phyloP scores from a whole-genome alignment of 2,329 filamentous ascomycete species.

The Stagonosporopsis rhizophila region DNA sequence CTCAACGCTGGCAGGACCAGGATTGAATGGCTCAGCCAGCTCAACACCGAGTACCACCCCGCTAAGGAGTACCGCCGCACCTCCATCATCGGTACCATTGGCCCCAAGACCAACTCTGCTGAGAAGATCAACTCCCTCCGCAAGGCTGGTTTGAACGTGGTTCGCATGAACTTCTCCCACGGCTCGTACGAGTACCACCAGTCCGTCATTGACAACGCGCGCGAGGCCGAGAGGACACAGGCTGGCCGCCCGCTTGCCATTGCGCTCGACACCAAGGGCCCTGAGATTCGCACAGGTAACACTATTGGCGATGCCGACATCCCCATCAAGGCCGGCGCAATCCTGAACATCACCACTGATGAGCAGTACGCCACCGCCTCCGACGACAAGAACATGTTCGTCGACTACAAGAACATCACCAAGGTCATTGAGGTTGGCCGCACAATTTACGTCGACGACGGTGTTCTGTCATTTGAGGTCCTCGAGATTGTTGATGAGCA shows the following conservation, averaged over 20 bases:
- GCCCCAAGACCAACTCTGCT: conserved; percentile 97
- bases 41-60: conserved; percentile 89
- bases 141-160: conserved; percentile 90
- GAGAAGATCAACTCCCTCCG: conserved; percentile 97
- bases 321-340: conserved; percentile 80
- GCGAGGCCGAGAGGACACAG: conserved; percentile 80
- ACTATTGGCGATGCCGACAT: conserved; percentile 74
- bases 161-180: conserved; percentile 99
- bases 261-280: conserved; percentile 85
- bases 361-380: conserved; percentile 85
- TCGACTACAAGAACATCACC: conserved; percentile 99
- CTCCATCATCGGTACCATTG: conserved; percentile 98
- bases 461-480: conserved; percentile 96
- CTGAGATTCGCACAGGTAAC: conserved; percentile 86
- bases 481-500: conserved; percentile 85
- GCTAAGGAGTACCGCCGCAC: conserved; percentile 92
- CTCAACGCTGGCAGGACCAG: conserved; percentile 75
- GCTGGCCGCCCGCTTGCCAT: conserved; percentile 90
- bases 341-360: conserved; percentile 97
- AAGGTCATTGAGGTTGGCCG: conserved; percentile 93
- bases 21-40: conserved; percentile 74
- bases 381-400: conserved; percentile 95
- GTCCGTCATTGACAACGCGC: conserved; percentile 95
- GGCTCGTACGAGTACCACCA: conserved; percentile 96
- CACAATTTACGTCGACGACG: conserved; percentile 97